A percentile compares a stretch with the other conserved stretches of the same genome.
These are phyloP conservation scores for Panaeolus cyanescens DNA, from an alignment of 768 basidiomycete species.

Conservation along the genomic window DNA sequence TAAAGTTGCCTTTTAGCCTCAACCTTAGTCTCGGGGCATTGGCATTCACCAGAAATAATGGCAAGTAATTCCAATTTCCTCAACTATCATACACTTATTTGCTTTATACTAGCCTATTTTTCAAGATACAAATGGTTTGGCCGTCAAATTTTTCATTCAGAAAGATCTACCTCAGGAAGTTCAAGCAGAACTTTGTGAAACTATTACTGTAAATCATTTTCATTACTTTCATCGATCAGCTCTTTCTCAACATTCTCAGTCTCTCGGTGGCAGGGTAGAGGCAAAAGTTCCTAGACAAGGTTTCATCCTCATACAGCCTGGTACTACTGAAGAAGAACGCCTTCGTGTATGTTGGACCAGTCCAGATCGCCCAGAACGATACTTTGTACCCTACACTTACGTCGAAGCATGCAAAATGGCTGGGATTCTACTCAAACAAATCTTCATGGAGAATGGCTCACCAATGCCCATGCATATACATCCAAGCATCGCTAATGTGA, in stretches of 20 bases:
- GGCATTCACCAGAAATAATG: slow-evolving; percentile 10
- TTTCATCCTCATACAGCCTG: slow-evolving; percentile 69
- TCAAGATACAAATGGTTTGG: slow-evolving; percentile 64
- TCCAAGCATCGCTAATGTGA: slow-evolving; percentile 76
- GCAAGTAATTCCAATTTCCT: slow-evolving; percentile 10
- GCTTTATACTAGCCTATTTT: slow-evolving; percentile 58
- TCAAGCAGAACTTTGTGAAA: slow-evolving; percentile 73
- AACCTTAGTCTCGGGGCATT: slow-evolving; percentile 54
- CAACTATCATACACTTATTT: not conserved
- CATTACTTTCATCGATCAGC: not conserved
- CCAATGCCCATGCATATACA: slow-evolving; percentile 82
- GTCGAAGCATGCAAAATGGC: slow-evolving; percentile 86
- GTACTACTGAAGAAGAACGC: slow-evolving; percentile 71
- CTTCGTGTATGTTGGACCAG: slow-evolving; percentile 75
- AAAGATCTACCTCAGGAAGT: slow-evolving; percentile 71
- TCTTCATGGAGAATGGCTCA: slow-evolving; percentile 65
- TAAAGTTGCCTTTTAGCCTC: slow-evolving; percentile 38
- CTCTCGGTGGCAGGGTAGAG: slow-evolving; percentile 77
- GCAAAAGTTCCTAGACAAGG: slow-evolving; percentile 78
- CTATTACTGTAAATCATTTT: slow-evolving; percentile 56
- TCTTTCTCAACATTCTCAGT: slow-evolving; percentile 35
- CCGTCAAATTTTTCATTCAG: slow-evolving; percentile 84
- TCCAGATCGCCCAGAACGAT: slow-evolving; percentile 68
- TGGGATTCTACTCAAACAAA: slow-evolving; percentile 72
- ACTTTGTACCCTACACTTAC: slow-evolving; percentile 81